Evolutionary conservation across 176 grass and related monocot genomes (phyloP), one percentile per base, ranked within the genome.

Genomic region (Oryza meyeriana): DNA sequence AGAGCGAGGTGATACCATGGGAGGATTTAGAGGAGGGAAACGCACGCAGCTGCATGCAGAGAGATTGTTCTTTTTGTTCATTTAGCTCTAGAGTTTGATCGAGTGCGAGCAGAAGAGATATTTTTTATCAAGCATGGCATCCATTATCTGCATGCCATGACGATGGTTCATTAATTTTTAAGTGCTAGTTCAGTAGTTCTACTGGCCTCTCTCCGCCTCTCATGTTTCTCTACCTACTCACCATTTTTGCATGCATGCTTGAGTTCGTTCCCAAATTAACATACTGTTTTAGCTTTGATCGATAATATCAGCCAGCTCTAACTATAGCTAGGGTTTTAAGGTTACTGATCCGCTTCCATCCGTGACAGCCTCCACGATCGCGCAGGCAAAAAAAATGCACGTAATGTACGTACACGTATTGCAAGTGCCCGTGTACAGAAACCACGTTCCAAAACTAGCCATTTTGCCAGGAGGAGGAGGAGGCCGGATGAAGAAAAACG

Each of bases 31-130:
- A 81, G 39, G 85, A 82, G 6, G 69, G 62, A 71, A 64, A 61
- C 69, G 16, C 83, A 61, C 52, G 82, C 39, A 65, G 83, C 80
- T 67, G 79, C 58, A 76, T 59, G 67, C 74, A 55, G 63, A 85
- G 83, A 89, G 61, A 89, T 81, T 87, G 69, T 76, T 85, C 80
- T 47, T 85, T 93, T 91, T 90, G 71, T 89, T 86, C 77, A 59
- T 78, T 89, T 83, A 87, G 78, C 55, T 71, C 79, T 89, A 92
- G 92, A 81, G 83, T 94, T 94, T 94, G 77, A 85, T 84, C 75
- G 82, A 91, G 40, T 80, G 76, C 65, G 85, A 90, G 72, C 76
- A 75, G 77, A 73, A 89, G 85, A 80, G 58, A 84, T 83, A 80
- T 85, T 76, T 59, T 59, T 81, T 44, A 70, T 89, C 44, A 75